These are phyloP conservation scores for Erysimum cheiranthoides DNA, from an alignment of 345 rosid genomes.

Conservation along the genomic window DNA sequence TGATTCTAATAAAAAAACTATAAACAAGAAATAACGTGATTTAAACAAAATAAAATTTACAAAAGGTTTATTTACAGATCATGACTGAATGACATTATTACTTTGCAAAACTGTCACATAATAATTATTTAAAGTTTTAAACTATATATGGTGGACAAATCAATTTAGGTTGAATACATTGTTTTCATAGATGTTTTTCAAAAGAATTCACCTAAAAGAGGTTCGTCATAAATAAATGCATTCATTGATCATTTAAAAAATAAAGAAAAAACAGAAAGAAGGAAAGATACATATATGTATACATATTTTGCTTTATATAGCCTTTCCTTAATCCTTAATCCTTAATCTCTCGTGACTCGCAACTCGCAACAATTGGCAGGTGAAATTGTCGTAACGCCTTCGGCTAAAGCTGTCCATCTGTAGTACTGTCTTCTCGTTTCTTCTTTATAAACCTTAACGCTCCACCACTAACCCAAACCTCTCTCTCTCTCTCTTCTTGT, in stretches of 20 bases:
- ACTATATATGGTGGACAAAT: not conserved
- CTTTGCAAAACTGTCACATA: not conserved
- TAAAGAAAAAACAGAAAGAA: too few relatives aligned
- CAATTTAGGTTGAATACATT: slow-evolving; percentile 7
- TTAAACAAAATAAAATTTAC: not conserved
- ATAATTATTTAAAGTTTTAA: not conserved
- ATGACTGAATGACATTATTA: not conserved
- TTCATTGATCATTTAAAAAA: slow-evolving; percentile 7
- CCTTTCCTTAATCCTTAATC: slow-evolving; percentile 34
- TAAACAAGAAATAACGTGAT: not conserved
- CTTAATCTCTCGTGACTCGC: slow-evolving; percentile 41
- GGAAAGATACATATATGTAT: not conserved
- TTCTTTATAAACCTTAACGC: slow-evolving; percentile 21
- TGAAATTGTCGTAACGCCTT: slow-evolving; percentile 45
- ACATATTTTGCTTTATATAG: not conserved
- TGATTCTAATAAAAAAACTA: not conserved
- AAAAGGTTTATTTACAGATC: not conserved
- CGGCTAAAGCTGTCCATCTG: slow-evolving; percentile 28
- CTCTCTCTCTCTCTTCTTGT: slow-evolving; percentile 4
- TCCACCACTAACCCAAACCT: not conserved
- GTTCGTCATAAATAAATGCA: slow-evolving; percentile 23
- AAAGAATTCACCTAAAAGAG: slow-evolving; percentile 23
- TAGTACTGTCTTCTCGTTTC: slow-evolving; percentile 31
- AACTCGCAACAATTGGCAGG: slow-evolving; percentile 49
- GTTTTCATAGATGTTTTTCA: not conserved